Conservation (phyloP, 116 monocot species). For the Papilionanthe hybrid region DNA sequence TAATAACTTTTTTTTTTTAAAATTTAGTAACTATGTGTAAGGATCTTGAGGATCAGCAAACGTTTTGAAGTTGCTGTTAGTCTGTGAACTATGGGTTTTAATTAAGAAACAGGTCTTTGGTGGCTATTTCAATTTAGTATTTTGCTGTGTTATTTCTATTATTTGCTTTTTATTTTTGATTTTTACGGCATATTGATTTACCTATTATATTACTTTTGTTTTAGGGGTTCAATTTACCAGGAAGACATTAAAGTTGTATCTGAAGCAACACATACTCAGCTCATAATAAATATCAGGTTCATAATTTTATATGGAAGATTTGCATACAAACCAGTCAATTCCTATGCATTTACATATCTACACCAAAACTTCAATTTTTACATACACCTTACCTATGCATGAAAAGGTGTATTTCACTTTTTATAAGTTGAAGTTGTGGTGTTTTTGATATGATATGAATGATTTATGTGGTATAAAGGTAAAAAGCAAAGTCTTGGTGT, state of each 20-base stretch:
- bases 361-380: too few species aligned
- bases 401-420: too few species aligned
- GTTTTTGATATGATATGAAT: too few species aligned
- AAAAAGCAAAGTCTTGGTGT: too few species aligned
- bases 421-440: too few species aligned
- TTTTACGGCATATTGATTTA: not conserved
- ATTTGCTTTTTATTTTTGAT: not conserved
- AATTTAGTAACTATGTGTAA: not conserved
- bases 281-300: constrained; percentile 70
- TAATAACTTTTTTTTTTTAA: not conserved
- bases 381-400: too few species aligned
- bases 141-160: not conserved
- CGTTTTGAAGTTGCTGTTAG: constrained; percentile 1
- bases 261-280: constrained; percentile 40
- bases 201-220: constrained; percentile 12
- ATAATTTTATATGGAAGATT: not conserved
- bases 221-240: constrained; percentile 75
- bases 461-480: too few species aligned
- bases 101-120: not conserved
- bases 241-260: constrained; percentile 71
- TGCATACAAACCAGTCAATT: too few species aligned
- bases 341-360: too few species aligned
- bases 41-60: not conserved
- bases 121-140: not conserved
- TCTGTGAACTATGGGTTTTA: not conserved